Base-by-base conservation (phyloP, 495 filamentous ascomycete genomes). In the Aspergillus biplanus region DNA sequence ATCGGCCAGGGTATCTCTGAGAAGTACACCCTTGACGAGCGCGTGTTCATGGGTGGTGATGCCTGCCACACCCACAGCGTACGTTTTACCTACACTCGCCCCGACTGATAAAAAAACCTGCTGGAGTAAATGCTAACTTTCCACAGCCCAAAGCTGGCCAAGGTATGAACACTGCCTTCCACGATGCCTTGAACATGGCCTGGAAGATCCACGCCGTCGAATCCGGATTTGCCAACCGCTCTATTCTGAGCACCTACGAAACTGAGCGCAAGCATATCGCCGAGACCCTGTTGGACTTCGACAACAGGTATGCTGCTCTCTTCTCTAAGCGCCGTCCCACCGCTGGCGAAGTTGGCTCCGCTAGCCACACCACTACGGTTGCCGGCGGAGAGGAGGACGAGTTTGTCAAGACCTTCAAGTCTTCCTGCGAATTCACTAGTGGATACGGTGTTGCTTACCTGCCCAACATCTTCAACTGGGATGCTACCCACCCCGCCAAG, bases 201-300 rank as follows among this genome's bases (percentile, higher is more conserved):
- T 93, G 90, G 91, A 93, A 95, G 78, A 77, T 95, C 21, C 89
- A 87, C 21, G 75, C 83, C 33, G 85, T 93, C 3, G 81, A 92
- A 47, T 78, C 74, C 47, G 87, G 87, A 15, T 78, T 82, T 33
- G 86, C 88, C 18, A 67, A 80, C n/a, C 85, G 83, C 27, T 81
- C 80, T 18, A 77, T 89, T 13, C 78, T 93, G 33, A 77, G 84
- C 66, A 91, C 90, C 9, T 95, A 93, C 66, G 82, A 89, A 55
- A 74, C 78, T 18, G 91, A 95, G 75, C 83, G 91, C 16, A 84
- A 89, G 70, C 80, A 84, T 55, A 88, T 90, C 48, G 90, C 90
- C 2, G 79, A 84, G 56, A 86, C 87, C 31, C 75, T 95, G 39
- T 87, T 93, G 50, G 82, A 86, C 62, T 93, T 93, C 67, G 90